Base-by-base conservation (phyloP, 2,329 filamentous ascomycete species). In the Grosmannia clavigera region DNA sequence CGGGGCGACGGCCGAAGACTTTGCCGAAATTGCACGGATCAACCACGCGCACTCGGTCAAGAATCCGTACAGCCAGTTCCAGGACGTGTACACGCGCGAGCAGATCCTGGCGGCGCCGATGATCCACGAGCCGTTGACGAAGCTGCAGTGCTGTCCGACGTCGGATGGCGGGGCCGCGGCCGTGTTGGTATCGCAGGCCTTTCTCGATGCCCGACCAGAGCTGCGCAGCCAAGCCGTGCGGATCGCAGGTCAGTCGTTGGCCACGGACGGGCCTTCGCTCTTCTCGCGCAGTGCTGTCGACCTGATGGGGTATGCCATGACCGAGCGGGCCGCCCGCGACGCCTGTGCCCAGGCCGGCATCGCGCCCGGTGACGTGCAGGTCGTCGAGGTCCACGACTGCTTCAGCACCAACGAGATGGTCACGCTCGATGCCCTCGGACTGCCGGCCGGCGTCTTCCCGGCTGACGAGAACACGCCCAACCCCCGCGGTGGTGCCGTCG, bases 61-160 rank as follows among this genome's bases (percentile, higher is more conserved):
- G 66, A 97, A 97, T 78, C 92, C 92, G 11, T 99, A 99, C 79
- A 92, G 90, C n/a, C 92, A 97, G 74, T 97, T 99, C 80, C 87
- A 87, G 69, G 84, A 95, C 69, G 89, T 92, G 70, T 97, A 97
- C 77, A 88, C 88, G 0, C 83, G 86, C 50, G 88, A 96, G 38
- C 86, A 97, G 74, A 80, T 97, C 70, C 73, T 90, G 70, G 78
- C 86, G 46, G 76, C 89, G 0, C 78, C 89, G 62, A 88, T 84
- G 80, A 89, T 97, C 73, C 85, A 90, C 75, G 83, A 84, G 65
- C 92, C 92, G 19, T 81, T 97, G 60, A 97, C 94, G 61, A 97
- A 96, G 75, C 85, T 97, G n/a, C 94, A 97, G 76, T 97, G 92
- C 81, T 96, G 92, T 75, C 92, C 94, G 1, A 97, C 92, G 1